Conservation (phyloP, 495 filamentous ascomycete species). For the Neurospora terricola region DNA sequence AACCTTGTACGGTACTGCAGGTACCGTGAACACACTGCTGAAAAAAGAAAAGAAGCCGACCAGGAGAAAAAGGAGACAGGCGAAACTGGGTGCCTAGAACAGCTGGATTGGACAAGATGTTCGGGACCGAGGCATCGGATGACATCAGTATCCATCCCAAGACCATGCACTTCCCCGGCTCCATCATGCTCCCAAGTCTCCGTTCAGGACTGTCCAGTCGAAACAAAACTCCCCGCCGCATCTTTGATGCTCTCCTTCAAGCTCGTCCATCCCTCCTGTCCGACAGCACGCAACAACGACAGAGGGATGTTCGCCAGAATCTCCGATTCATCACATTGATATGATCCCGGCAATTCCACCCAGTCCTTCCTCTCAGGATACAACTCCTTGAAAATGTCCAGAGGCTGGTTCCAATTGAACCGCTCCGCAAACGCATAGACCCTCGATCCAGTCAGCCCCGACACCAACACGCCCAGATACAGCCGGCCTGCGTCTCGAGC, state of each 20-base stretch:
- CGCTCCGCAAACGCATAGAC: slow-evolving; percentile 15
- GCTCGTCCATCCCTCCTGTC: slow-evolving; percentile 19
- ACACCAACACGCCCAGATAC: slow-evolving; percentile 18
- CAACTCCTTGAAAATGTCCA: slow-evolving; percentile 13
- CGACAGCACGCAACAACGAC: slow-evolving; percentile 14
- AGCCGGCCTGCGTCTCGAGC: slow-evolving; percentile 15
- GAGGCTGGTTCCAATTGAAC: slow-evolving; percentile 14
- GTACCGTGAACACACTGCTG: not conserved
- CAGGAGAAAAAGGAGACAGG: not conserved
- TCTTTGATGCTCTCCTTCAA: slow-evolving; percentile 19
- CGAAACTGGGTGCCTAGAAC: not conserved
- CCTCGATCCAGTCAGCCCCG: slow-evolving; percentile 14
- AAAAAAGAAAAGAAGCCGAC: not conserved
- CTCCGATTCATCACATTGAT: slow-evolving; percentile 17
- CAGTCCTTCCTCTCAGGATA: slow-evolving; percentile 14
- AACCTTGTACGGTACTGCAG: not conserved
- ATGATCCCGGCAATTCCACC: slow-evolving; percentile 5
- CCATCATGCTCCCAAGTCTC: not conserved
- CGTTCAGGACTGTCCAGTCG: not conserved
- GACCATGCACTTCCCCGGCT: not conserved
- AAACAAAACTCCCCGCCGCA: slow-evolving; percentile 6
- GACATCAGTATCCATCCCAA: not conserved
- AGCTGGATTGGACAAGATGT: not conserved
- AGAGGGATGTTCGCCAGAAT: slow-evolving; percentile 13
- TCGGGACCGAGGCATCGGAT: not conserved